These are phyloP conservation scores for Melanomma pulvis-pyrius DNA, from an alignment of 495 filamentous ascomycete genomes.

Conservation along the genomic window DNA sequence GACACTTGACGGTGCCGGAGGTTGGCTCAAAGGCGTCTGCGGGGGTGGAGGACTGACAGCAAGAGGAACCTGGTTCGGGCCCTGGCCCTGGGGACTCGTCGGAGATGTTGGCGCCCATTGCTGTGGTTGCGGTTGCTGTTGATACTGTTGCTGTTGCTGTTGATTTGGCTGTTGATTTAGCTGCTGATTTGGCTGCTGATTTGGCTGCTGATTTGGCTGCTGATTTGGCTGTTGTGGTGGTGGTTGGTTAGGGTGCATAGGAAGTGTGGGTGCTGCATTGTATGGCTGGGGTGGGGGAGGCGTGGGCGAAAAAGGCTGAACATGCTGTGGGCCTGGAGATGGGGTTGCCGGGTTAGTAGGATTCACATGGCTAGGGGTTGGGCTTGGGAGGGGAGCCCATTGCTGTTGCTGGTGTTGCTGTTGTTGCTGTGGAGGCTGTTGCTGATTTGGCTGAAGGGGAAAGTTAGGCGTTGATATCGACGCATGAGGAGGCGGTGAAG, in stretches of 20 bases:
- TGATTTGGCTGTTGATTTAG: background rate
- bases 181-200: background rate
- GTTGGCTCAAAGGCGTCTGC: background rate
- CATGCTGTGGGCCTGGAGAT: constrained; percentile 16
- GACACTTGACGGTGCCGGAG: background rate
- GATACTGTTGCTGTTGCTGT: constrained; percentile 6
- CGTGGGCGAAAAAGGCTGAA: constrained; percentile 6
- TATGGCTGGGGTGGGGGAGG: constrained; percentile 27
- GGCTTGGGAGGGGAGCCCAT: constrained; percentile 10
- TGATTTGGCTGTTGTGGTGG: background rate
- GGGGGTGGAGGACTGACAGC: constrained; percentile 18
- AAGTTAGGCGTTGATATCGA: background rate
- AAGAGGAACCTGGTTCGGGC: background rate
- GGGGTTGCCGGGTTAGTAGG: background rate
- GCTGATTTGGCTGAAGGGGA: background rate
- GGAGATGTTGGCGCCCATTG: constrained; percentile 20
- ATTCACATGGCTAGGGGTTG: background rate
- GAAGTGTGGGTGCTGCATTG: constrained; percentile 12
- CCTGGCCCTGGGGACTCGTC: constrained; percentile 9
- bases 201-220: background rate
- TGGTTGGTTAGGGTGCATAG: constrained; percentile 22
- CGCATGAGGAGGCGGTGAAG: constrained; percentile 1
- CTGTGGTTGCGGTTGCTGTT: constrained; percentile 9
- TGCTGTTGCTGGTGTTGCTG: constrained; percentile 14
- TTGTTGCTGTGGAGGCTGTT: constrained; percentile 8